A percentile compares a stretch with the other conserved stretches of the same genome.
phyloP scores from a whole-genome alignment of 768 basidiomycete genomes.

The Lyophyllum atratum region DNA sequence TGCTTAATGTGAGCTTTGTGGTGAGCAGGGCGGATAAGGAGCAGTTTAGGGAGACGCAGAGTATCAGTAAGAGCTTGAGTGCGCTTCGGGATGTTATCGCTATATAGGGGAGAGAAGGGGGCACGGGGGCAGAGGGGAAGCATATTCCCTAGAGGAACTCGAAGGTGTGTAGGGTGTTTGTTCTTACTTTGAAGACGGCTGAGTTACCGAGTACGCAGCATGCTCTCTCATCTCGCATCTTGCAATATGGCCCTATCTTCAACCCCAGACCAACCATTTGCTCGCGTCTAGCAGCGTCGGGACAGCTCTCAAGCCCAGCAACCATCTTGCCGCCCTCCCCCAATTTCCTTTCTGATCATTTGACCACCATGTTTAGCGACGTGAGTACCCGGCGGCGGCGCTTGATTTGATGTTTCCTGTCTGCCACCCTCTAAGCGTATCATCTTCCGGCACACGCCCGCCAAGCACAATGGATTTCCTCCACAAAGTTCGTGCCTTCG shows the following conservation, averaged over 20 bases:
- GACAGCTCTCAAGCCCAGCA: too few species aligned
- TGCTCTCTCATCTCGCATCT: too few species aligned
- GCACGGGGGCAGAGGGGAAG: conserved; percentile 54
- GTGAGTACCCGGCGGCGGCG: too few species aligned
- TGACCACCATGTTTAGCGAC: too few species aligned
- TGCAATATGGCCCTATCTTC: too few species aligned
- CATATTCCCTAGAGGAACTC: conserved; percentile 96
- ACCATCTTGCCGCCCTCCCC: too few species aligned
- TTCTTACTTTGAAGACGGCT: background rate
- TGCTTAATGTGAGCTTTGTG: conserved; percentile 6
- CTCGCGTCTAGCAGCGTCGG: too few species aligned
- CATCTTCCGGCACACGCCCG: conserved; percentile 56
- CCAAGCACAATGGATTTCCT: conserved; percentile 64
- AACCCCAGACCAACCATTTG: too few species aligned
- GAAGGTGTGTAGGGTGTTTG: conserved; percentile 51
- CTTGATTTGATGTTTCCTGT: too few species aligned
- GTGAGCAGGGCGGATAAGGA: conserved; percentile 66
- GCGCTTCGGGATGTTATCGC: conserved; percentile 93
- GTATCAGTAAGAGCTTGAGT: conserved; percentile 89
- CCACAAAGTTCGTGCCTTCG: conserved; percentile 40
- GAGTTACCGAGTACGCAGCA: too few species aligned
- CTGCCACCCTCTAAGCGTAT: too few species aligned
- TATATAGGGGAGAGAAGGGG: conserved; percentile 69
- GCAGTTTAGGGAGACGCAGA: conserved; percentile 87
- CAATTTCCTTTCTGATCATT: too few species aligned